Base-by-base conservation (phyloP, 495 filamentous ascomycete genomes). In the Apodospora peruviana region DNA sequence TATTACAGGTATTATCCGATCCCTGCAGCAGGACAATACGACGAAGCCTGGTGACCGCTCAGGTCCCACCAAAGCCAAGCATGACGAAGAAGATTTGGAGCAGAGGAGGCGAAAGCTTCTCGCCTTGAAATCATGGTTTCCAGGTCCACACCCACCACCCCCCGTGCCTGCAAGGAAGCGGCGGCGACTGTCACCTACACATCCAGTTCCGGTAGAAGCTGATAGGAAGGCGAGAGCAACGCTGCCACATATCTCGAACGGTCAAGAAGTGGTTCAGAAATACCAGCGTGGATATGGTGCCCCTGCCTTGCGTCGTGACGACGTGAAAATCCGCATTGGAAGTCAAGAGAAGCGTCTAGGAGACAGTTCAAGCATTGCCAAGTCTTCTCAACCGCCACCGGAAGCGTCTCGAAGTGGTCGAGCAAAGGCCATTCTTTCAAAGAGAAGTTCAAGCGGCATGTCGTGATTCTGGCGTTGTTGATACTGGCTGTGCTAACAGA, bases 241-340 rank as follows among this genome's bases (percentile, higher is more conserved):
- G 16, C 47, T 38, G 7, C 35, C 41, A 2, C 56, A 48, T 16
- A 47, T 59, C 9, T 27, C 19, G 17, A 17, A 27, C 34, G 44
- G 29, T 1, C n/a, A 34, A 5, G 38, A 22, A n/a, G n/a, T n/a
- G 2, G 16, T 35, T 11, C 10, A 17, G 2, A 50, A 23, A 45
- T 40, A 40, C 36, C 37, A 16, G 37, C 43, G 27, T 27, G 17
- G 40, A 35, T 16, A 40, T 5, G 14, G 24, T 14, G 16, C 32
- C 19, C 38, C 18, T 34, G 25, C 22, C 10, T 39, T 56, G 14
- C 27, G 35, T 23, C 43, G 47, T 16, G 36, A 53, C 2, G 51
- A 59, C 32, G 51, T 71, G 18, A 63, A 29, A 37, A 62, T 73
- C 16, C 67, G 55, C 27, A 58, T 73, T 38, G 69, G 69, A 4